Percentiles rank a stretch among this genome's conserved stretches.
Conservation (phyloP, 306 rosid species). For the Adenanthera pavonina region DNA sequence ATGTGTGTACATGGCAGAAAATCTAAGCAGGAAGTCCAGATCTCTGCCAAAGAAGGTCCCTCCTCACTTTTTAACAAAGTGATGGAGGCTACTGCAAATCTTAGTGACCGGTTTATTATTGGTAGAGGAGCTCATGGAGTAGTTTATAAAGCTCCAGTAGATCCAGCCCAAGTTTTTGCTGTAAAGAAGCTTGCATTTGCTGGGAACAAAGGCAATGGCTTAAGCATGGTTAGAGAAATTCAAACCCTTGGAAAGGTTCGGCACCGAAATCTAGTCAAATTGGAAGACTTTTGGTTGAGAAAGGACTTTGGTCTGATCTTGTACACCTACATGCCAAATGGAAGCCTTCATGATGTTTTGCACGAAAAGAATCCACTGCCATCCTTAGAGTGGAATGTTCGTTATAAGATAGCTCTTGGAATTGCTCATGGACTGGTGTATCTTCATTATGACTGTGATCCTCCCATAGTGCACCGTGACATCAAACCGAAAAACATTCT, state of each 20-base stretch:
- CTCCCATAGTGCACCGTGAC: conserved; percentile 83
- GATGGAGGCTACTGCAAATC: conserved; percentile 68
- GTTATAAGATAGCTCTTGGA: conserved; percentile 74
- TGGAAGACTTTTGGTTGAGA: conserved; percentile 69
- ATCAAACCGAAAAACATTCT: conserved; percentile 85
- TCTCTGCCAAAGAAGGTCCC: conserved; percentile 48
- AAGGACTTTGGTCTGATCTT: conserved; percentile 69
- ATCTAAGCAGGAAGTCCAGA: conserved; percentile 41
- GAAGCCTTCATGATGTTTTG: conserved; percentile 82
- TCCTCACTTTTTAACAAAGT: conserved; percentile 56
- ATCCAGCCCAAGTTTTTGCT: conserved; percentile 58
- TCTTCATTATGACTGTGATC: conserved; percentile 83
- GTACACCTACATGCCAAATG: conserved; percentile 80
- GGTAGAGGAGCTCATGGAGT: conserved; percentile 95
- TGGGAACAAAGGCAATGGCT: conserved; percentile 51
- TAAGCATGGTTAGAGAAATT: conserved; percentile 75
- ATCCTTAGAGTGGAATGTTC: conserved; percentile 65
- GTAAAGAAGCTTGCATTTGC: conserved; percentile 69
- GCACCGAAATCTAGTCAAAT: conserved; percentile 77
- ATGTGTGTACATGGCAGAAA: conserved; percentile 38
- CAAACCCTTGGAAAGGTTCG: conserved; percentile 63
- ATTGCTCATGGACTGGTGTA: conserved; percentile 77
- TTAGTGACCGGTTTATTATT: conserved; percentile 61
- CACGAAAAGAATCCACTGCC: conserved; percentile 59
- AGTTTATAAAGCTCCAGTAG: conserved; percentile 69